Evolutionary conservation across 2,329 filamentous ascomycete species (phyloP), one percentile per base, ranked within the genome.

Genomic region (Arthroderma sp.): DNA sequence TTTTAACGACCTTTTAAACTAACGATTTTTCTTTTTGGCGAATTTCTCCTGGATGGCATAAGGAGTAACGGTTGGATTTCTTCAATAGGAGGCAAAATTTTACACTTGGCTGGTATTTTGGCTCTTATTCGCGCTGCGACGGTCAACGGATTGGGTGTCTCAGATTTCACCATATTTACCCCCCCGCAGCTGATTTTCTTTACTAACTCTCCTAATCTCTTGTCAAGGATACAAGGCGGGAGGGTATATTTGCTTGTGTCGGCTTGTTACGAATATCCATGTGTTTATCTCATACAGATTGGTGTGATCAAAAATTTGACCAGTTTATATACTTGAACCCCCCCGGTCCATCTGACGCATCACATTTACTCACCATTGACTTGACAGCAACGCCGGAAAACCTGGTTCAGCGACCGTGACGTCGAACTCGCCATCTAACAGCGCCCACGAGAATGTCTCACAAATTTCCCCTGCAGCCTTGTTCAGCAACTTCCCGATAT

Each of bases 1-100:
- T 51, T 51, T 33, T 51, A 51, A 51, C 47, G 47, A 51, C 47
- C 28, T n/a, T 9, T 28, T n/a, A 31, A 33, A 51, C n/a, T 51
- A 51, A 51, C 47, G 47, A 51, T 31, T 51, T 51, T 33, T 19
- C 15, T 47, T 49, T 51, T 51, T 33, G 47, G 25, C 23, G 41
- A 51, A 51, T 51, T 19, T 25, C 25, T 23, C 47, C 28, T 17
- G 44, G 35, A 38, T 9, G 15, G 28, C 44, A n/a, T 17, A 35
- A 19, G 52, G 52, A 37, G 52, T 54, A 38, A 3, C 37, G 52
- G 52, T 28, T 37, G 11, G 8, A n/a, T 33, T 51, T 37, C 11
- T 15, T 54, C 21, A 17, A 53, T 19, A 19, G 52, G 52, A 54
- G 52, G 52, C 52, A 54, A 38, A 54, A 54, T 54, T 11, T 23